A percentile compares a stretch with the other conserved stretches of the same genome.
Evolutionary conservation across 139 green algal species (phyloP).

Genomic region (Auxenochlorella protothecoides): DNA sequence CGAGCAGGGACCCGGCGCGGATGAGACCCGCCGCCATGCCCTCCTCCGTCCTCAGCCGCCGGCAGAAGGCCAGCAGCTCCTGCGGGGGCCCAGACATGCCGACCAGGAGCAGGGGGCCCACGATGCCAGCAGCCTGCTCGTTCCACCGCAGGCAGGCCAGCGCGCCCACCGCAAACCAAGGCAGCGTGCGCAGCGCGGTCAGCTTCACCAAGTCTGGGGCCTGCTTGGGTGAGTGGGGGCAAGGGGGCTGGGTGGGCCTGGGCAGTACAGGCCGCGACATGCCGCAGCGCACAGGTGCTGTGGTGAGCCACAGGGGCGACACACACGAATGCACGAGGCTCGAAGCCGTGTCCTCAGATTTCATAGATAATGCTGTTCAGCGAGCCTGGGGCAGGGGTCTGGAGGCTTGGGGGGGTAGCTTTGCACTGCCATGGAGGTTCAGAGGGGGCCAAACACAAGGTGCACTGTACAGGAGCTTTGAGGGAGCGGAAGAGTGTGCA

Average conservation of each 20-base stretch:
- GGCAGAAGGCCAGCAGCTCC: slow-evolving; percentile 10
- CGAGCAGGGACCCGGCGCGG: not conserved
- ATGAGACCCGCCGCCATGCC: slow-evolving; percentile 12
- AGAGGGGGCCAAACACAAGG: no score
- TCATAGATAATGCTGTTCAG: slow-evolving; percentile 21
- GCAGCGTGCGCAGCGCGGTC: slow-evolving; percentile 10
- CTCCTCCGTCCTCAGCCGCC: slow-evolving; percentile 24
- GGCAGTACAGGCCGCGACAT: no score
- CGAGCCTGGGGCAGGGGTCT: slow-evolving; percentile 4
- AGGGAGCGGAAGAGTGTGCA: no score
- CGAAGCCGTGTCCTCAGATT: slow-evolving; percentile 18
- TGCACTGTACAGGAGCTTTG: no score
- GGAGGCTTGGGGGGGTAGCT: not conserved
- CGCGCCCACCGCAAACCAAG: not conserved
- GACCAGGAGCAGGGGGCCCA: slow-evolving; percentile 14
- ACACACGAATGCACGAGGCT: no score
- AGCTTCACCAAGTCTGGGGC: slow-evolving; percentile 2
- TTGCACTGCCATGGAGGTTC: no score
- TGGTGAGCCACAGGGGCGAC: no score
- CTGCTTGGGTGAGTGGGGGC: not conserved
- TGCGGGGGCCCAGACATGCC: slow-evolving; percentile 8
- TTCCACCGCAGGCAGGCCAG: not conserved
- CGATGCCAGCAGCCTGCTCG: not conserved
- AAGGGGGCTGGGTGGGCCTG: no score
- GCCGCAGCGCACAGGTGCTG: no score